Base-by-base conservation (phyloP, 148 eudicot species). In the Dianthus caryophyllus region DNA sequence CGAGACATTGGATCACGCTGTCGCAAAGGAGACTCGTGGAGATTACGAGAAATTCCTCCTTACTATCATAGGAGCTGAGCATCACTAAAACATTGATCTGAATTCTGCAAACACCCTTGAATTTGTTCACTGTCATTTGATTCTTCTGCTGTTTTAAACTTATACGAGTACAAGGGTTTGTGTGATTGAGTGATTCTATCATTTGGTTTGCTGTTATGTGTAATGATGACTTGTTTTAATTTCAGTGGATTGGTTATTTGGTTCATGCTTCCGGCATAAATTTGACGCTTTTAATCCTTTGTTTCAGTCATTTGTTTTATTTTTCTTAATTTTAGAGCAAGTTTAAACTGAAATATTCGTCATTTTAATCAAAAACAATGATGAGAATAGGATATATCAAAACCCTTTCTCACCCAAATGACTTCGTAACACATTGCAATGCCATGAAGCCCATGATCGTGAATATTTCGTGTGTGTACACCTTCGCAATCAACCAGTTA, bases 11-110 rank as follows among this genome's bases (percentile, higher is more conserved):
- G 92, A 90, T 6, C 83, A 83, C 2, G 85, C 81, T 7, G 75
- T 88, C 58, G 71, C 77, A 2, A 84, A 84, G 80, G 85, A 83
- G 21, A 81, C 85, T 62, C 77, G 69, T 8, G 88, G 98, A 10
- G 82, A 94, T 71, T 90, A 94, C 79, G 78, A 86, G 79, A 53
- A 67, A 9, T 88, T 94, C 76, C 83, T 94, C 75, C 88, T 90
- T 3, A 68, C 98, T 59, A 60, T 94, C 67, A 78, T 94, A 1
- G 98, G 98, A 9, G 68, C 79, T 0, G 70, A 73, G 53, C 79
- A 73, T 30, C 83, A 77, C 48, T 76, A 72, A n/a, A 63, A 31
- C 46, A 21, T 33, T 16, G 6, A n/a, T n/a, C n/a, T n/a, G n/a
- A n/a, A n/a, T n/a, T 20, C 17, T 33, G 64, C 2, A 59, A 9